phyloP scores from a whole-genome alignment of 768 basidiomycete species.

The Holtermanniella nyarrowii region DNA sequence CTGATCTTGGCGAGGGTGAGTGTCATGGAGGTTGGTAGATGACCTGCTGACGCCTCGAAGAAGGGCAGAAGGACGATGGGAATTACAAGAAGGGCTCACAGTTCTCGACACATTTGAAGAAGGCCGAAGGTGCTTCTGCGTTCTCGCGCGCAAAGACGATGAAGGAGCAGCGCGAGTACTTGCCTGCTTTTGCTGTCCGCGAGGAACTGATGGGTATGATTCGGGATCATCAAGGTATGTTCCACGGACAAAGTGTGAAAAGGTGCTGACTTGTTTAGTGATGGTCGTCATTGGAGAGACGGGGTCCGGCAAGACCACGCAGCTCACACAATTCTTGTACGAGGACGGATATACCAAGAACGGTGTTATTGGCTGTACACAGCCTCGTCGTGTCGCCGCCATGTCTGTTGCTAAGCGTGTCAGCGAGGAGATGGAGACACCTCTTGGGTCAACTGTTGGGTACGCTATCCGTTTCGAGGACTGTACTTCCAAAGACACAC shows the following conservation, averaged over 20 bases:
- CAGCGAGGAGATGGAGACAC: slow-evolving; percentile 85
- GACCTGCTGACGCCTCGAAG: slow-evolving; percentile 40
- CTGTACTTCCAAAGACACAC: slow-evolving; percentile 84
- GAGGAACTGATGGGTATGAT: slow-evolving; percentile 81
- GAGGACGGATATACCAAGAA: slow-evolving; percentile 89
- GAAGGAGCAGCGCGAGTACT: slow-evolving; percentile 90
- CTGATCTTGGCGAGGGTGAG: slow-evolving; percentile 83
- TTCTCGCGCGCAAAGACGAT: slow-evolving; percentile 74
- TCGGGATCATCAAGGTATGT: slow-evolving; percentile 82
- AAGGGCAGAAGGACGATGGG: slow-evolving; percentile 42
- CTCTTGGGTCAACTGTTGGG: slow-evolving; percentile 74
- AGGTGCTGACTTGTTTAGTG: slow-evolving; percentile 47
- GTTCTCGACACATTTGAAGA: slow-evolving; percentile 87
- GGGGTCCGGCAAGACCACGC: slow-evolving; percentile 98
- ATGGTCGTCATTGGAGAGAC: slow-evolving; percentile 97
- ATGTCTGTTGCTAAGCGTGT: slow-evolving; percentile 99
- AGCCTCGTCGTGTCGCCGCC: slow-evolving; percentile 95
- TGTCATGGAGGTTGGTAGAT: slow-evolving; percentile 1
- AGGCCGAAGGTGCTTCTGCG: slow-evolving; percentile 55
- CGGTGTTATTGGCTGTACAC: slow-evolving; percentile 92
- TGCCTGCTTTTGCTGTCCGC: slow-evolving; percentile 94
- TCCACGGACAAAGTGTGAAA: not conserved
- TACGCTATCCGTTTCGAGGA: slow-evolving; percentile 99
- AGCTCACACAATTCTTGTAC: slow-evolving; percentile 86
- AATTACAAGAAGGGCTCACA: slow-evolving; percentile 87